phyloP scores from a whole-genome alignment of 2,329 filamentous ascomycete genomes.

The Plectosphaerella sp. region DNA sequence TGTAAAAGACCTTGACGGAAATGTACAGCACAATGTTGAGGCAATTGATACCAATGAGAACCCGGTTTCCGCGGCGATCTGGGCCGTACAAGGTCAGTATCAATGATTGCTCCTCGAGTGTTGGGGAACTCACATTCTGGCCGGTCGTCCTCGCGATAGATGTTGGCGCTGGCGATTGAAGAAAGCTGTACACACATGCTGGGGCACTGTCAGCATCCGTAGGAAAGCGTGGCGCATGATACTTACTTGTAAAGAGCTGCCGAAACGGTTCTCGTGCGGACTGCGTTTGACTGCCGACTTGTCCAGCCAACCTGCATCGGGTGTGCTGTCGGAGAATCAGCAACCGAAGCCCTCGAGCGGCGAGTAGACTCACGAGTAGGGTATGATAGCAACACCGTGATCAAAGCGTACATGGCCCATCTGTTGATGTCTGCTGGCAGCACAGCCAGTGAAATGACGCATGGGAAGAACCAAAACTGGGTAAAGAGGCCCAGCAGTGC shows the following conservation, averaged over 20 bases:
- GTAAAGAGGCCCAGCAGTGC: constrained; percentile 35
- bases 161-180: constrained; percentile 26
- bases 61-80: constrained; percentile 40
- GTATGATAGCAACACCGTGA: constrained; percentile 27
- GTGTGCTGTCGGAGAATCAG: constrained; percentile 24
- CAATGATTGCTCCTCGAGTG: rapidly evolving
- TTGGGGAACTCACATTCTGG: constrained; percentile 11
- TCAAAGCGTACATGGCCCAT: constrained; percentile 28
- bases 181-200: constrained; percentile 5
- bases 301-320: constrained; percentile 54
- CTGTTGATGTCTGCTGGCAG: constrained; percentile 12
- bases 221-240: not conserved
- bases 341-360: constrained; percentile 18
- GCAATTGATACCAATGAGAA: constrained; percentile 40
- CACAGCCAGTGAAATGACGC: constrained; percentile 38
- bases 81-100: not conserved
- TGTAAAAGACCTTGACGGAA: constrained; percentile 47
- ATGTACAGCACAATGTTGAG: constrained; percentile 45
- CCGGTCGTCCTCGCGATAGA: constrained; percentile 35
- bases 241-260: constrained; percentile 49
- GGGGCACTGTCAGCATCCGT: not conserved
- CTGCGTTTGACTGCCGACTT: constrained; percentile 53
- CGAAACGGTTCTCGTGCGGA: constrained; percentile 53
- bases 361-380: constrained; percentile 19
- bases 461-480: constrained; percentile 51